Evolutionary conservation across 1,284 basidiomycete species (phyloP), one percentile per base, ranked within the genome.

Genomic region (Ustilago loliicola): DNA sequence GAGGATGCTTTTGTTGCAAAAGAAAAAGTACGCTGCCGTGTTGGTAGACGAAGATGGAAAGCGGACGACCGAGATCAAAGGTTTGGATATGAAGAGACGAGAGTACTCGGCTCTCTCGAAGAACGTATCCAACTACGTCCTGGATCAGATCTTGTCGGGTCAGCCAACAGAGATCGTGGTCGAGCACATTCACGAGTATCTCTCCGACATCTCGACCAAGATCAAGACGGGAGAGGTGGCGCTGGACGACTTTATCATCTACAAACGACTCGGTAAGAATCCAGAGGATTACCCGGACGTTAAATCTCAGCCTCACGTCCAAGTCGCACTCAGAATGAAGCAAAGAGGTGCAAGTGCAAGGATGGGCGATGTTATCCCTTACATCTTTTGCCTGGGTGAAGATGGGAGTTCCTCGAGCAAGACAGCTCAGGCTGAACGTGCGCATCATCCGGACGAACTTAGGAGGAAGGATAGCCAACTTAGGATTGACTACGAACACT

Each of bases 11-110:
- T 90, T 99, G 21, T 88, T 99, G 59, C 96, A 99, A 85, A 99
- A 99, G 91, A 99, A 99, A 89, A 99, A 99, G 88, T 99, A 99
- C 81, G 97, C 97, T 0, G 97, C 97, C 0, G 89, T 98, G 85
- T 97, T 98, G 87, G 79, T 75, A 7, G 72, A 80, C 55, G 81
- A 84, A 5, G 77, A 71, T 21, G 82, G 80, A 10, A 79, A 79
- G 36, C 64, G 70, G 3, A 74, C 53, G 6, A 85, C 82, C 19
- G 97, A 99, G 86, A 90, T 99, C 87, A 99, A 99, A 86, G 97
- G 97, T 88, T 88, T 99, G 36, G 97, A 99, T 87, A 98, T 99
- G 97, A 99, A 98, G 88, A 91, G 97, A 56, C 89, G 97, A 88
- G 97, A 99, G 87, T 99, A 95, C 87, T 97, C 93, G 80, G 90